Conservation (phyloP, 768 basidiomycete genomes). For the Pholiota conissans region DNA sequence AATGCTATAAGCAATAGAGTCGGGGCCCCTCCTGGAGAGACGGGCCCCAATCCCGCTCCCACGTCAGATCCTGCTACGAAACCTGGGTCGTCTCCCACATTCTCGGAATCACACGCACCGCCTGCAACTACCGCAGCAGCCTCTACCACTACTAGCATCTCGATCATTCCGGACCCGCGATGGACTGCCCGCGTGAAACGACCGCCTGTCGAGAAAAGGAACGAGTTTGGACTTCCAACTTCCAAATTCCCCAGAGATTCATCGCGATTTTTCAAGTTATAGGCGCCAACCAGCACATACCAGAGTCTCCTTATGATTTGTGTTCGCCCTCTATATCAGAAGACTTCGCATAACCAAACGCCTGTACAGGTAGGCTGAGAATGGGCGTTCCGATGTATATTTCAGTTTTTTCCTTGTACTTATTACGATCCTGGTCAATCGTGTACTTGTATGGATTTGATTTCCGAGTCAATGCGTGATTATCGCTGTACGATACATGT, state of each 20-base stretch:
- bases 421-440: background rate
- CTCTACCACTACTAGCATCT: constrained; percentile 1
- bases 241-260: constrained; percentile 9
- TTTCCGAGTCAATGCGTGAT: background rate
- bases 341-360: too few species aligned
- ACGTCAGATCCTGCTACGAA: constrained; percentile 7
- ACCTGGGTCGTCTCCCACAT: background rate
- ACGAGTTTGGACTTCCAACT: constrained; percentile 7
- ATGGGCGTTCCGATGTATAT: background rate
- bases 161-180: constrained; percentile 29
- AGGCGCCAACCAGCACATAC: background rate
- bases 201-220: constrained; percentile 20
- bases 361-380: background rate
- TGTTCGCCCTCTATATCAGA: too few species aligned
- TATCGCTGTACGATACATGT: background rate
- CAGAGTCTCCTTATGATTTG: background rate
- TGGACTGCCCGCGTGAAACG: constrained; percentile 33
- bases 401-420: background rate
- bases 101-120: constrained; percentile 5
- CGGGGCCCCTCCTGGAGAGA: constrained; percentile 35
- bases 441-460: background rate
- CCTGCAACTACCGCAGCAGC: background rate
- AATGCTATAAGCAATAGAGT: constrained; percentile 54
- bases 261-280: constrained; percentile 31
- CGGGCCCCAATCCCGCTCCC: constrained; percentile 8